These are phyloP conservation scores for Nigrograna mackinnonii DNA, from an alignment of 2,329 filamentous ascomycete species.

Conservation along the genomic window DNA sequence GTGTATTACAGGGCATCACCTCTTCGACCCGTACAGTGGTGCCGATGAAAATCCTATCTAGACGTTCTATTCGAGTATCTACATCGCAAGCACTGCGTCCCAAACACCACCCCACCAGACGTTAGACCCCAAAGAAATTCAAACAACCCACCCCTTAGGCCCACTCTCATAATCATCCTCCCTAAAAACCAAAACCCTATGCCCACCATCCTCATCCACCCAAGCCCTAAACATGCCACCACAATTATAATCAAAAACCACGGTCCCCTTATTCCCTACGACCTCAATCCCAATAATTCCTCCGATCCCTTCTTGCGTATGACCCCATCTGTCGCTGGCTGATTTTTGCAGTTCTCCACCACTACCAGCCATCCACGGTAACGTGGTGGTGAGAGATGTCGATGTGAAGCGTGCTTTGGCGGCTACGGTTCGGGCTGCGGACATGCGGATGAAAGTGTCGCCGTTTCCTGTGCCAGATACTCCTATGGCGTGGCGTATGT, in stretches of 20 bases:
- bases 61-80: no score
- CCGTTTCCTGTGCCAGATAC: conserved; percentile 86
- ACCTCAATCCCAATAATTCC: conserved; percentile 83
- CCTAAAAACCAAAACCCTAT: conserved; percentile 63
- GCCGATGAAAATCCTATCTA: no score
- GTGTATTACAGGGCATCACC: no score
- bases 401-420: conserved; percentile 70
- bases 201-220: conserved; percentile 64
- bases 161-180: conserved; percentile 40
- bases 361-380: conserved; percentile 69
- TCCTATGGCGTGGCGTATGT: conserved; percentile 51
- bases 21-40: no score
- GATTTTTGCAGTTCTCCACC: conserved; percentile 74
- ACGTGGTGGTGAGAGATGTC: conserved; percentile 58
- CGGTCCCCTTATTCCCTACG: conserved; percentile 53
- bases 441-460: conserved; percentile 78
- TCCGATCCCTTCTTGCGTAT: conserved; percentile 77
- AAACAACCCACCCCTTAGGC: conserved; percentile 5
- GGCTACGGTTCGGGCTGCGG: conserved; percentile 71
- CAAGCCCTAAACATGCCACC: conserved; percentile 87
- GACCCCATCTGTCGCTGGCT: conserved; percentile 73
- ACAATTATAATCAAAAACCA: conserved; percentile 82
- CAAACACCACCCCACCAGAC: no score
- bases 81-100: no score
- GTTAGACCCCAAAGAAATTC: no score